Evolutionary conservation across 352 stramenopile species (phyloP).

Genomic region (Globisporangium abappressorium): DNA sequence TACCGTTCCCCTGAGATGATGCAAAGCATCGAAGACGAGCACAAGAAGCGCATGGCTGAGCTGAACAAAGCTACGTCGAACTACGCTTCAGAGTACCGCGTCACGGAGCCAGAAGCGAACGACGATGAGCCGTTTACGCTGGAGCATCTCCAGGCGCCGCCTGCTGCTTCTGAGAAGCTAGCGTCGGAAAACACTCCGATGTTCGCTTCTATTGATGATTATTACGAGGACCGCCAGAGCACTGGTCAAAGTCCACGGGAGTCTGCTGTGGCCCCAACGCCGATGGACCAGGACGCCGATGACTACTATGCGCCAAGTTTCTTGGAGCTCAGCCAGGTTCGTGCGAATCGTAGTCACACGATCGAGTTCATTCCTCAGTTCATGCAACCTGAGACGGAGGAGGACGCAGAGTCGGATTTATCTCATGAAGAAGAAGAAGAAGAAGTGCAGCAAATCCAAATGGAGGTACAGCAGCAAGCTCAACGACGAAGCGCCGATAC

Average conservation of each 20-base stretch:
- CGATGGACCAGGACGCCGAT: slow-evolving; percentile 4
- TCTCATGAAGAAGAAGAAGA: slow-evolving; percentile 1
- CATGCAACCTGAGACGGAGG: neutral
- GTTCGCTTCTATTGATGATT: neutral
- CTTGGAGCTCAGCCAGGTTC: slow-evolving; percentile 17
- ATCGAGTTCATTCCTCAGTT: slow-evolving; percentile 23
- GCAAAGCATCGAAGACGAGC: slow-evolving; percentile 38
- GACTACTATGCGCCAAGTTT: slow-evolving; percentile 16
- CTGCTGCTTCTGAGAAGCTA: neutral
- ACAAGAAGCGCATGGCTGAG: slow-evolving; percentile 43
- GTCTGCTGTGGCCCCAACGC: neutral
- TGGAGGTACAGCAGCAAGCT: neutral
- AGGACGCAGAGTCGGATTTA: neutral
- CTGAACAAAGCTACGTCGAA: slow-evolving; percentile 5
- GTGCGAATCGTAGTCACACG: slow-evolving; percentile 18
- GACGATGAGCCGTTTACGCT: slow-evolving; percentile 18
- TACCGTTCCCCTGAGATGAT: slow-evolving; percentile 30
- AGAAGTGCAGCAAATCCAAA: neutral
- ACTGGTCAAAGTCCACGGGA: slow-evolving; percentile 2
- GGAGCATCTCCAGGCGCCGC: slow-evolving; percentile 10
- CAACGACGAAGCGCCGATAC: neutral
- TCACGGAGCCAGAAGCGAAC: slow-evolving; percentile 14
- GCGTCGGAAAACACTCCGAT: neutral
- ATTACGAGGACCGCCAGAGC: slow-evolving; percentile 5
- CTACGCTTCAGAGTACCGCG: slow-evolving; percentile 13